Evolutionary conservation across 73 alveolate genomes (phyloP).

Genomic region (Paramecium biaurelia): DNA sequence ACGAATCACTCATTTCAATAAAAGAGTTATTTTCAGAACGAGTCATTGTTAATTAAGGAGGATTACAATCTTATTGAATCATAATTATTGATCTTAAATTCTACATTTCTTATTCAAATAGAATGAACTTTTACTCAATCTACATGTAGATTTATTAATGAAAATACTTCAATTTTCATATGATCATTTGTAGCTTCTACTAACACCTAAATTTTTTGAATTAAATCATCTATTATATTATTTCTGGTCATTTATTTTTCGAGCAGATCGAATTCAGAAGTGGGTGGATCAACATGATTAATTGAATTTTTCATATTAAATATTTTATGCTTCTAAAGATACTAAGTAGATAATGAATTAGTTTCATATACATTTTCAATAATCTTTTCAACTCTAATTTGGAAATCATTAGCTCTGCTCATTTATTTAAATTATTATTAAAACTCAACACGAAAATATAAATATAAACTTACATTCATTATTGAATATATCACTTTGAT

Average conservation of each 20-base stretch:
- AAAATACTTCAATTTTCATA: background rate
- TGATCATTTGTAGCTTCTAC: background rate
- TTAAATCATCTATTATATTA: background rate
- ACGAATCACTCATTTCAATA: constrained; percentile 7
- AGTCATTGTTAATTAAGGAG: background rate
- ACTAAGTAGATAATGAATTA: background rate
- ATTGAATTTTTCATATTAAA: background rate
- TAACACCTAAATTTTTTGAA: background rate
- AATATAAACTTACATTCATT: background rate
- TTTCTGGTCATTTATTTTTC: background rate
- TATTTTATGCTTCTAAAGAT: background rate
- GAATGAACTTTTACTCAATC: background rate
- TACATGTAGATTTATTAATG: background rate
- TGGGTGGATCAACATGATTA: background rate
- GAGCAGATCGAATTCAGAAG: background rate
- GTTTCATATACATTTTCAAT: background rate
- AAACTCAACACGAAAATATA: background rate
- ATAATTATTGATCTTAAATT: background rate
- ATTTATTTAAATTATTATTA: background rate
- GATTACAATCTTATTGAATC: background rate
- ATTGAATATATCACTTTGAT: background rate
- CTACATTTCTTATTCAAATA: background rate
- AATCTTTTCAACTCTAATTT: background rate
- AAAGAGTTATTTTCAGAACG: background rate
- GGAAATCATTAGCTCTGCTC: background rate